Percentiles rank a stretch among this genome's conserved stretches.
These are phyloP conservation scores for Syncephalis plumigaleata DNA, from an alignment of 371 early-diverging fungal species.

Conservation along the genomic window DNA sequence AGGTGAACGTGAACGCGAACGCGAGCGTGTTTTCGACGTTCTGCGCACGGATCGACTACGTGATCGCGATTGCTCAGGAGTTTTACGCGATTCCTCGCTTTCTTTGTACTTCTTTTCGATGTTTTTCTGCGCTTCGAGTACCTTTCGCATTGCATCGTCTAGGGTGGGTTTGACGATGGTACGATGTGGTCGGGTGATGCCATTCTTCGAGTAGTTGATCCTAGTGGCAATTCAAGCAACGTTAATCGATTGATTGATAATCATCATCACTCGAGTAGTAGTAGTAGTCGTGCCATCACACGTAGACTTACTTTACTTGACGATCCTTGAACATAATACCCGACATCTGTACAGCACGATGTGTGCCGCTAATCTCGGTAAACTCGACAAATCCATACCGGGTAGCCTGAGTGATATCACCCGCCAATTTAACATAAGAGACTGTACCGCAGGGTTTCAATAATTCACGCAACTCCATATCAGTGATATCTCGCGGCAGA, in stretches of 20 bases:
- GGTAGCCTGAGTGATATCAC: constrained; percentile 30
- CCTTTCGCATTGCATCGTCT: constrained; percentile 18
- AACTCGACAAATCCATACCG: constrained; percentile 54
- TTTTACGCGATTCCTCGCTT: constrained; percentile 4
- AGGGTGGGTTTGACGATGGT: constrained; percentile 10
- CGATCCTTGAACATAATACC: constrained; percentile 31
- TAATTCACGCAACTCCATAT: constrained; percentile 26
- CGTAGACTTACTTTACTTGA: constrained; percentile 21
- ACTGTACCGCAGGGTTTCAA: constrained; percentile 37
- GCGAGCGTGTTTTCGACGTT: constrained; percentile 10
- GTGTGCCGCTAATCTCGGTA: constrained; percentile 22
- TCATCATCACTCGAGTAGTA: too few species aligned
- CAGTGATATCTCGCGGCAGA: constrained; percentile 19
- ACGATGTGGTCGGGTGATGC: constrained; percentile 33
- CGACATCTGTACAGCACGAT: constrained; percentile 31
- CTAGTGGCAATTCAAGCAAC: constrained; percentile 6
- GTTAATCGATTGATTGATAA: constrained; percentile 1
- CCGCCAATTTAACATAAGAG: constrained; percentile 42
- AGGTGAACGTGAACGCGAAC: constrained; percentile 14
- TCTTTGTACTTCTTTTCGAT: constrained; percentile 8
- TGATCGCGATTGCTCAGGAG: constrained; percentile 3
- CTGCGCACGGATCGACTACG: constrained; percentile 4
- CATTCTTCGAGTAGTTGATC: constrained; percentile 45
- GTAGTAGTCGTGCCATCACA: too few species aligned
- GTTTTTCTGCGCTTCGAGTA: constrained; percentile 17